These are phyloP conservation scores for Nemania sp. DNA, from an alignment of 2,329 filamentous ascomycete species.

Conservation along the genomic window DNA sequence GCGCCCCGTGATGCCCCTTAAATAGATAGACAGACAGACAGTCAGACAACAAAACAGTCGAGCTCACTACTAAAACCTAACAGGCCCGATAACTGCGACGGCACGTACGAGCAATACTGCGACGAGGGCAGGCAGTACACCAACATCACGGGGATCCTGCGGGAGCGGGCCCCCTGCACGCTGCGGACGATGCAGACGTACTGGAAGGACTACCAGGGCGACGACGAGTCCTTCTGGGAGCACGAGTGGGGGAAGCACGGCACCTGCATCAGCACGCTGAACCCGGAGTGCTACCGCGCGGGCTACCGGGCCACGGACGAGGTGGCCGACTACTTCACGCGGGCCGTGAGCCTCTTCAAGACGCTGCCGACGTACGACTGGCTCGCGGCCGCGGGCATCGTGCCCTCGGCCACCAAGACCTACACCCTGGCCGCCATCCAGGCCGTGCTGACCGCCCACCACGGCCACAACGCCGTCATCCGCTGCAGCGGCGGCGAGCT, in stretches of 20 bases:
- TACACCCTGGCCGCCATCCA: slow-evolving; percentile 65
- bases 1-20: not conserved
- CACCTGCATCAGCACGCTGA: slow-evolving; percentile 70
- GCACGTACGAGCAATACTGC: slow-evolving; percentile 69
- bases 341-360: slow-evolving; percentile 68
- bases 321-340: slow-evolving; percentile 70
- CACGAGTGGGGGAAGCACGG: slow-evolving; percentile 80
- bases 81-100: slow-evolving; percentile 67
- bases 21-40: not conserved
- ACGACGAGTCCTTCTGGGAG: slow-evolving; percentile 70
- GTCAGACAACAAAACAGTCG: not conserved
- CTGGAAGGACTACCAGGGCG: slow-evolving; percentile 71
- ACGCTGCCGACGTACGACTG: slow-evolving; percentile 65
- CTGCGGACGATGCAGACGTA: slow-evolving; percentile 70
- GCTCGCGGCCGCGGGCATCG: slow-evolving; percentile 65
- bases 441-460: slow-evolving; percentile 55
- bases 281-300: slow-evolving; percentile 67
- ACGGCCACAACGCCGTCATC: slow-evolving; percentile 58
- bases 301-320: slow-evolving; percentile 65
- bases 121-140: slow-evolving; percentile 64
- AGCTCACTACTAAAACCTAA: not conserved
- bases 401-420: slow-evolving; percentile 57
- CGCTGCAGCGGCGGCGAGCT: slow-evolving; percentile 55
- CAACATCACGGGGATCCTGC: slow-evolving; percentile 68
- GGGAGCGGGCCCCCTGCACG: slow-evolving; percentile 47